A percentile compares a stretch with the other conserved stretches of the same genome.
phyloP scores from a whole-genome alignment of 371 early-diverging fungal species.

The Saksenaea oblongispora region DNA sequence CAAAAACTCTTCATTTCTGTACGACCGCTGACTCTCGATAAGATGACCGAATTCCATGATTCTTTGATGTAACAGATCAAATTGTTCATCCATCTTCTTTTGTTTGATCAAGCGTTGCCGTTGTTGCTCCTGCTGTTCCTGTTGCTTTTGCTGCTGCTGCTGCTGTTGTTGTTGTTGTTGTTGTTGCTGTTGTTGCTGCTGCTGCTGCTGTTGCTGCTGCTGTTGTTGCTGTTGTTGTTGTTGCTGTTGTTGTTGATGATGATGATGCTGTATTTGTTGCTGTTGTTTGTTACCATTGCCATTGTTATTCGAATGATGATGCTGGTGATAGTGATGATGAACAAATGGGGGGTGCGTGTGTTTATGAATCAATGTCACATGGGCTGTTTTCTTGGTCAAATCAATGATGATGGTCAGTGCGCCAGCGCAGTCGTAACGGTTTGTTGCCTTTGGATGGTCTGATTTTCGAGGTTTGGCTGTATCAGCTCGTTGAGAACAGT shows the following conservation, averaged over 20 bases:
- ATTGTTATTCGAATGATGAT: slow-evolving; percentile 20
- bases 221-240: slow-evolving; percentile 11
- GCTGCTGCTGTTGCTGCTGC: slow-evolving; percentile 13
- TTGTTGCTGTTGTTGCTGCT: not conserved
- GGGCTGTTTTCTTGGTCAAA: slow-evolving; percentile 40
- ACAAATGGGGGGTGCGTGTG: slow-evolving; percentile 49
- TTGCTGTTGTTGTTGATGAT: slow-evolving; percentile 11
- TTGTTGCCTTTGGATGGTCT: slow-evolving; percentile 33
- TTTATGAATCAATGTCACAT: slow-evolving; percentile 50
- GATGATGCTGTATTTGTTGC: slow-evolving; percentile 1
- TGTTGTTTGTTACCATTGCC: slow-evolving; percentile 7
- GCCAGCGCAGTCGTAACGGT: slow-evolving; percentile 50
- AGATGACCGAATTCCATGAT: slow-evolving; percentile 35
- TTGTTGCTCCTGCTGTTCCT: not conserved
- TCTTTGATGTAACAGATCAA: slow-evolving; percentile 33
- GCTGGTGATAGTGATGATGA: slow-evolving; percentile 37
- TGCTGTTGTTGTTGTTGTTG: slow-evolving; percentile 5
- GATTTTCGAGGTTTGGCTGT: slow-evolving; percentile 49
- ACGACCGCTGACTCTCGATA: slow-evolving; percentile 35
- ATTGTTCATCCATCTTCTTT: slow-evolving; percentile 35
- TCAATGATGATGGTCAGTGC: slow-evolving; percentile 53
- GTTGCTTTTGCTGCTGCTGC: slow-evolving; percentile 1
- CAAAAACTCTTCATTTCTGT: slow-evolving; percentile 38
- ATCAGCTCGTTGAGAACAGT: slow-evolving; percentile 51
- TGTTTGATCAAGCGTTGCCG: slow-evolving; percentile 13